Evolutionary conservation across 2,329 filamentous ascomycete species (phyloP), one percentile per base, ranked within the genome.

Genomic region (Ophiostoma pallidulum): DNA sequence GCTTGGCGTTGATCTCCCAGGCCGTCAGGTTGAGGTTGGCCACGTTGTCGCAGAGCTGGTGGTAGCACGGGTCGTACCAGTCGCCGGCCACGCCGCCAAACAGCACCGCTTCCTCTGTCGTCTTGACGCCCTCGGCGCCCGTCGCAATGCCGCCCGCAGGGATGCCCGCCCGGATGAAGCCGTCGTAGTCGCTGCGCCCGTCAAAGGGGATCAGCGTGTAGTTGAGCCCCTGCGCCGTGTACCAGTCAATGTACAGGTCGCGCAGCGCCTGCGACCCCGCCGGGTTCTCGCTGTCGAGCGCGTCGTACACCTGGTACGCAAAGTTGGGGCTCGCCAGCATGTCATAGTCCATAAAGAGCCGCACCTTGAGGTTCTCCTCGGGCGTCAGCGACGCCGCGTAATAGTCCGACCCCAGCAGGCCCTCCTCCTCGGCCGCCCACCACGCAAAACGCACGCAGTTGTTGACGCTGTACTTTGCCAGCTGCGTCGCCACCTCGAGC

Each of bases 101-200:
- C 64, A 78, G 65, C 35, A 66, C 68, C 2, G 65, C 75, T 60
- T 90, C 82, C 29, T 78, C 72, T 42, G 72, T 65, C 0, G 83
- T 87, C 75, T 89, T 90, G 65, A 86, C 62, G 12, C 76, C 82
- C 63, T 90, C 85, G 1, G 86, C 86, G 33, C 86, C 86, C 2
- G 85, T 88, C 47, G 84, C 84, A 51, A 90, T 78, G 26, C 86
- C 86, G 20, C 86, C 84, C 1, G 78, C 78, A 0, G 86, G 82
- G 36, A 90, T 87, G 3, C 82, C 82, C 48, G 77, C 73, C 31
- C 77, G 72, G 57, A 89, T 82, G 67, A 91, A 90, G 1, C 78
- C 82, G 43, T 81, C 83, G 57, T 91, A 91, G 64, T 92, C 86
- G 53, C 81, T 86, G 50, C 86, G 80, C 7, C 86, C 86, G 56